A percentile compares a stretch with the other conserved stretches of the same genome.
Evolutionary conservation across 2,329 filamentous ascomycete genomes (phyloP).

Genomic region (Aspergillus sp.): DNA sequence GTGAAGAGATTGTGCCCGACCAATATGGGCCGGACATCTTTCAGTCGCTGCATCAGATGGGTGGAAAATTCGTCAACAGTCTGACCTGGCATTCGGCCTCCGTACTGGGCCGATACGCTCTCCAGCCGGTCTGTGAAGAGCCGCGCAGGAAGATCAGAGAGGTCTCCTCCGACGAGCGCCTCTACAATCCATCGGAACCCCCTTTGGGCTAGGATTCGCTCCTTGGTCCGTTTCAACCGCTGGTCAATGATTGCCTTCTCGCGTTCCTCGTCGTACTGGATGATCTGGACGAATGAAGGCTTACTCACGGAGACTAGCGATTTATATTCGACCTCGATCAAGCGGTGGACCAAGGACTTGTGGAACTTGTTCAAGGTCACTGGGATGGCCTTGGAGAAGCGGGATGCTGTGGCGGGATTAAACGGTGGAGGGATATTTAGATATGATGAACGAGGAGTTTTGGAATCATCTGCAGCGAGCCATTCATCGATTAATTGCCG

Average conservation of each 20-base stretch:
- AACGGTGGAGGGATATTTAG: constrained; percentile 45
- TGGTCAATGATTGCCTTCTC: constrained; percentile 30
- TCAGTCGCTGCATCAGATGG: constrained; percentile 40
- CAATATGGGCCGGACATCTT: constrained; percentile 48
- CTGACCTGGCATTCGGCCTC: constrained; percentile 11
- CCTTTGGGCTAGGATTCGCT: constrained; percentile 32
- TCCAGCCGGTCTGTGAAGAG: constrained; percentile 26
- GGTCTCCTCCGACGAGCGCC: constrained; percentile 42
- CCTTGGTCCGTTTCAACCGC: constrained; percentile 25
- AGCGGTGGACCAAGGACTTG: constrained; percentile 63
- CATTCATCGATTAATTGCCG: constrained; percentile 48
- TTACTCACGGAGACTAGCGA: constrained; percentile 37
- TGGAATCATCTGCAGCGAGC: constrained; percentile 30
- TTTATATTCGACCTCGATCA: constrained; percentile 61
- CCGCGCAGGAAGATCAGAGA: constrained; percentile 35
- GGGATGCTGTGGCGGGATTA: constrained; percentile 13
- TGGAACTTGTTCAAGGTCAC: constrained; percentile 55
- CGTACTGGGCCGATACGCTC: constrained; percentile 5
- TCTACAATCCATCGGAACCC: constrained; percentile 49
- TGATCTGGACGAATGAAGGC: constrained; percentile 40
- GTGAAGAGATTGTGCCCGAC: constrained; percentile 64
- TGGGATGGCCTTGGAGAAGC: constrained; percentile 19
- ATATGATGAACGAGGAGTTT: constrained; percentile 29
- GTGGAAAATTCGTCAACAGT: constrained; percentile 27
- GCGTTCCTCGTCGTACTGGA: constrained; percentile 33